Base-by-base conservation (phyloP, 2,329 filamentous ascomycete genomes). In the Chaetomiaceae sp. region DNA sequence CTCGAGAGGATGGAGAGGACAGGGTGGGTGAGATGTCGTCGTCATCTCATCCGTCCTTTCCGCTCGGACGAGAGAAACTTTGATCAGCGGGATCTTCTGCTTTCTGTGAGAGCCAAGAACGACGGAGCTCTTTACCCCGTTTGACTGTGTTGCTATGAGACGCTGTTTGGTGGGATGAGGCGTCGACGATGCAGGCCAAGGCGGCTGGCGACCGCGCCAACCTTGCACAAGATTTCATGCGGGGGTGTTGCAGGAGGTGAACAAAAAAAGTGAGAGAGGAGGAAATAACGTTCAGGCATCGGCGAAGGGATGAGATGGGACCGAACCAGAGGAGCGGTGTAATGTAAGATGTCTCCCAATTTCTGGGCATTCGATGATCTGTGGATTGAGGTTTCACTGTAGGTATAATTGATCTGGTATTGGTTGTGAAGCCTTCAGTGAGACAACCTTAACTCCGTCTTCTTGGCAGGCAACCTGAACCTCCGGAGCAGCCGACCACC, bases 181-280 rank as follows among this genome's bases (percentile, higher is more conserved):
- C 33, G 19, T 51, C 39, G 25, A 40, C 23, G 29, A 54, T 53
- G 54, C 56, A 60, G 48, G 56, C 56, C 58, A 60, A 60, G 56
- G 36, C 56, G 54, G 58, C 49, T 25, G 37, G 38, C 27, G 20
- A 47, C 54, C 43, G 52, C 40, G 48, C 34, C 51, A 40, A 42
- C 19, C 36, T 53, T 19, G 36, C 44, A 52, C 53, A 55, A 37
- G 36, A 47, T 43, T 8, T 11, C 20, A 38, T 45, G 54, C 27
- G 39, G 31, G 45, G 48, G 11, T 39, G 23, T 22, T 12, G 25
- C 5, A 22, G 42, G 27, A 31, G 20, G 36, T n/a, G 40, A 31
- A n/a, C n/a, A n/a, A n/a, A n/a, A n/a, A n/a, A n/a, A n/a, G n/a
- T n/a, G n/a, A n/a, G n/a, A n/a, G n/a, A n/a, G n/a, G n/a, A n/a